phyloP scores from a whole-genome alignment of 169 alveolate genomes.

The Cryptosporidium xiaoi region DNA sequence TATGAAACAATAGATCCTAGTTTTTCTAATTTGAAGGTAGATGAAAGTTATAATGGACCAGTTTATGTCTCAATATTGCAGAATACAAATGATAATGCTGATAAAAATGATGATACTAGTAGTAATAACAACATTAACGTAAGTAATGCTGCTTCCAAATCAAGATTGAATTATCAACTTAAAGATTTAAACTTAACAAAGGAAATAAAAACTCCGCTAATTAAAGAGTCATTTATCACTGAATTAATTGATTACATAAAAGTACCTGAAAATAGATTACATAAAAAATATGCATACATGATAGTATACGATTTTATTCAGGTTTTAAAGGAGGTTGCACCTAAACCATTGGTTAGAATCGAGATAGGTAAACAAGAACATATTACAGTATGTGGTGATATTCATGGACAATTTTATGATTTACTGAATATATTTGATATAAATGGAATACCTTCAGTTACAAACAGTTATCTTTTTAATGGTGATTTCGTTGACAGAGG shows the following conservation, averaged over 20 bases:
- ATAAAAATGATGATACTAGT: not conserved
- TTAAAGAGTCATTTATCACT: constrained; percentile 77
- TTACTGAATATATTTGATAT: constrained; percentile 94
- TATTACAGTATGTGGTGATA: constrained; percentile 99
- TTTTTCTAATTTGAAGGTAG: constrained; percentile 10
- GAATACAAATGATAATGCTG: constrained; percentile 2
- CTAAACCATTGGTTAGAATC: constrained; percentile 89
- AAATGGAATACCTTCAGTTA: constrained; percentile 96
- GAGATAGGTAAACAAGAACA: constrained; percentile 89
- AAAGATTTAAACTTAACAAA: constrained; percentile 20
- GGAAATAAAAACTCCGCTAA: not conserved
- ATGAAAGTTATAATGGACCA: constrained; percentile 46
- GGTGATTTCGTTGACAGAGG: constrained; percentile 99
- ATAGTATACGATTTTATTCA: constrained; percentile 90
- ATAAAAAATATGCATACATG: constrained; percentile 91
- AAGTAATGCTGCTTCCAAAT: not conserved
- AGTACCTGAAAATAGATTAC: constrained; percentile 93
- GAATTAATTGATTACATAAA: constrained; percentile 83
- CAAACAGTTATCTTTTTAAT: constrained; percentile 97
- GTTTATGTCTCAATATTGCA: constrained; percentile 4
- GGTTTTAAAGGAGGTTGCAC: constrained; percentile 83
- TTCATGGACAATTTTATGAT: constrained; percentile 99
- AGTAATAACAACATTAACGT: too few species aligned
- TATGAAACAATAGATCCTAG: constrained; percentile 43
- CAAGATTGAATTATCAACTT: not conserved